Evolutionary conservation across 805 yeast genomes (phyloP).

Genomic region (Nakazawaea molendinolei): DNA sequence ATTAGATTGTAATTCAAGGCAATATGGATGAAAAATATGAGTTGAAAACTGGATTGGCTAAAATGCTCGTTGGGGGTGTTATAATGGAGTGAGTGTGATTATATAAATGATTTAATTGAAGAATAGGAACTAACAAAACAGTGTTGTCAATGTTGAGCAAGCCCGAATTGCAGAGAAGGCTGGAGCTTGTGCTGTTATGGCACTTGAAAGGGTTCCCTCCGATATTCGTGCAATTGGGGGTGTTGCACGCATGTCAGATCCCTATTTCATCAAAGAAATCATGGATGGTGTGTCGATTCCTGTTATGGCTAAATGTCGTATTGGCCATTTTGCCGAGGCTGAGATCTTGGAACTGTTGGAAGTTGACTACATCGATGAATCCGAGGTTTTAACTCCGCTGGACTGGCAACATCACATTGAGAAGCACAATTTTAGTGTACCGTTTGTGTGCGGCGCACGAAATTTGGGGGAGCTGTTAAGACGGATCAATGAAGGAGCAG

Average conservation of each 20-base stretch:
- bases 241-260: conserved; percentile 84
- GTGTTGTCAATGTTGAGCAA: conserved; percentile 72
- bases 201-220: conserved; percentile 78
- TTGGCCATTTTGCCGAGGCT: conserved; percentile 80
- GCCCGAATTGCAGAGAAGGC: conserved; percentile 76
- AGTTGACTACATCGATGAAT: conserved; percentile 77
- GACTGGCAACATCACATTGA: conserved; percentile 60
- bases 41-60: conserved; percentile 75
- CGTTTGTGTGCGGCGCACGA: conserved; percentile 81
- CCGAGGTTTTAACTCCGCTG: conserved; percentile 81
- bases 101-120: neutral
- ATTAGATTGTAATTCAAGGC: too few relatives aligned
- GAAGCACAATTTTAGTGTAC: conserved; percentile 56
- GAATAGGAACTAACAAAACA: conserved; percentile 3
- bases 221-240: conserved; percentile 79
- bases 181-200: conserved; percentile 90
- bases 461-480: conserved; percentile 78
- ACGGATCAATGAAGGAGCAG: conserved; percentile 77
- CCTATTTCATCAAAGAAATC: conserved; percentile 67
- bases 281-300: conserved; percentile 67
- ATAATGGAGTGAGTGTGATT: conserved; percentile 40
- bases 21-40: conserved; percentile 25
- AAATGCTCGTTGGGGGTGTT: conserved; percentile 78
- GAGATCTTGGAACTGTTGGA: conserved; percentile 66
- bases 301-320: conserved; percentile 83